phyloP scores from a whole-genome alignment of 768 basidiomycete species.

The Filobasidium wieringae region DNA sequence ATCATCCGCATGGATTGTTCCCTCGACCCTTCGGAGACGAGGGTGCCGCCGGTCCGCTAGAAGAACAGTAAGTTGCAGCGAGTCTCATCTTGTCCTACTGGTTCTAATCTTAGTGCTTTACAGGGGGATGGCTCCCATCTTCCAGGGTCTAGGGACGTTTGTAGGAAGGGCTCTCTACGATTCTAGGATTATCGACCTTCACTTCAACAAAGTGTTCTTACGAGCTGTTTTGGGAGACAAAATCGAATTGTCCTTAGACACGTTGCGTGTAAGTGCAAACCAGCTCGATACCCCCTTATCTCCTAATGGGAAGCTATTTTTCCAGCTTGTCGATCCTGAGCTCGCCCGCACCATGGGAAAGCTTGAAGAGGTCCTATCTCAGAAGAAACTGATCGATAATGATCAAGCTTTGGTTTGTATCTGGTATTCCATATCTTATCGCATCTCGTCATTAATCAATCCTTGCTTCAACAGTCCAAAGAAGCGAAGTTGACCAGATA shows the following conservation, averaged over 20 bases:
- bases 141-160: conserved; percentile 86
- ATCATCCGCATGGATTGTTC: conserved; percentile 74
- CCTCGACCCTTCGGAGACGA: conserved; percentile 52
- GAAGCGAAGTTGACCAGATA: not conserved
- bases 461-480: not conserved
- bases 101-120: not conserved
- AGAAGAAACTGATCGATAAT: conserved; percentile 45
- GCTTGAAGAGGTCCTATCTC: conserved; percentile 47
- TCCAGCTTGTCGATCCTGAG: conserved; percentile 66
- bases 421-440: not conserved
- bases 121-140: conserved; percentile 24
- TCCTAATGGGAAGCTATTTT: not conserved
- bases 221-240: conserved; percentile 78
- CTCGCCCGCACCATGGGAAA: conserved; percentile 77
- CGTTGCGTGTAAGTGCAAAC: conserved; percentile 54
- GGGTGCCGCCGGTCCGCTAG: not conserved
- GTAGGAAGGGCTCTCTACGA: conserved; percentile 94
- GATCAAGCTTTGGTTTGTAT: conserved; percentile 33
- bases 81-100: too few relatives aligned
- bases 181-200: conserved; percentile 90
- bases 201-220: conserved; percentile 89
- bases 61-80: not conserved
- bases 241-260: conserved; percentile 68
- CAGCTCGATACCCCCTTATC: not conserved
- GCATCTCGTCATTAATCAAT: not conserved